phyloP scores from a whole-genome alignment of 345 rosid genomes.

The Syzygium aromaticum region DNA sequence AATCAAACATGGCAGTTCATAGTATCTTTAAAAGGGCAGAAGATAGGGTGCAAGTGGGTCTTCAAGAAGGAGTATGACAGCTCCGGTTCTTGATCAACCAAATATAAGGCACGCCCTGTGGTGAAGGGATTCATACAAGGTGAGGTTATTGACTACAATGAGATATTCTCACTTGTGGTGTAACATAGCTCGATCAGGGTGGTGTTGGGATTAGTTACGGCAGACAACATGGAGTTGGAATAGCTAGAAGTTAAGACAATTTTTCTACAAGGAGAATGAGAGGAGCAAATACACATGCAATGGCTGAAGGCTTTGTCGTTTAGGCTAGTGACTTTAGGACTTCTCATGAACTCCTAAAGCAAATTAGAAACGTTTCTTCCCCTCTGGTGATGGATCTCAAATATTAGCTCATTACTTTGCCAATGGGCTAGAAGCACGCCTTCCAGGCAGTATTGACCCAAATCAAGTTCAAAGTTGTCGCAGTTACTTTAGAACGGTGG shows the following conservation, averaged over 20 bases:
- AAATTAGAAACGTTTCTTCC: too few species aligned
- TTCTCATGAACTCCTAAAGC: too few species aligned
- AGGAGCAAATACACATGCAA: not conserved
- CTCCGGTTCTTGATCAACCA: not conserved
- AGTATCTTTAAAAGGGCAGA: not conserved
- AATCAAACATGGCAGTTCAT: not conserved
- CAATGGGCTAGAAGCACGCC: too few species aligned
- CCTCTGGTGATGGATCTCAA: too few species aligned
- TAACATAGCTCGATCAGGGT: not conserved
- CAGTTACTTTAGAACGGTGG: too few species aligned
- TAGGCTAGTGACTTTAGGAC: too few species aligned
- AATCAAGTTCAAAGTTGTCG: too few species aligned
- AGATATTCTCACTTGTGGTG: not conserved
- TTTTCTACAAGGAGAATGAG: not conserved
- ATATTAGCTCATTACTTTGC: too few species aligned
- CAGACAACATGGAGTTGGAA: not conserved
- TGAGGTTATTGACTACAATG: not conserved
- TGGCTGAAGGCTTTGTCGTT: not conserved
- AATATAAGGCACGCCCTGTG: not conserved
- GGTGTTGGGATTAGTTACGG: not conserved
- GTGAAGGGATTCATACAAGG: not conserved
- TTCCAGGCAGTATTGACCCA: too few species aligned
- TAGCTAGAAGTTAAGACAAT: not conserved
- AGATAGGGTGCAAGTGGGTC: not conserved
- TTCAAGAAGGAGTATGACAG: not conserved